phyloP scores from a whole-genome alignment of 768 basidiomycete species.

The Pleurotus platypus region DNA sequence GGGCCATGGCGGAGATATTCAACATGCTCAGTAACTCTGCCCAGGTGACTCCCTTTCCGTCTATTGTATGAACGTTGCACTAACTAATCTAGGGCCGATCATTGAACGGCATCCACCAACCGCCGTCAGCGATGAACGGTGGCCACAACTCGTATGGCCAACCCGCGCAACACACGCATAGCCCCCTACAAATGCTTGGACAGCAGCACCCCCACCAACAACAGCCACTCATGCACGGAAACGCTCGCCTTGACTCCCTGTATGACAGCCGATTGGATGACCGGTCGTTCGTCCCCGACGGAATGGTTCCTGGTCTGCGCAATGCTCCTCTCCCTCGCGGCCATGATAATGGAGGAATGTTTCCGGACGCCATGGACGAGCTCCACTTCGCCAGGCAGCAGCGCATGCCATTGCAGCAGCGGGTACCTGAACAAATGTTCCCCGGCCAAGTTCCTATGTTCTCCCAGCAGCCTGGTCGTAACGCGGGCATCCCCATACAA shows the following conservation, averaged over 20 bases:
- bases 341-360: constrained; percentile 51
- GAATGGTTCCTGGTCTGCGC: constrained; percentile 82
- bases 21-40: constrained; percentile 76
- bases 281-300: constrained; percentile 77
- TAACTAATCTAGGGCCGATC: constrained; percentile 26
- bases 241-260: constrained; percentile 58
- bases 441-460: constrained; percentile 46
- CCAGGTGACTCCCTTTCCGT: constrained; percentile 46
- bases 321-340: constrained; percentile 59
- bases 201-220: constrained; percentile 34
- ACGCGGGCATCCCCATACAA: constrained; percentile 52
- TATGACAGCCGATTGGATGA: constrained; percentile 76
- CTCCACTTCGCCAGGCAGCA: constrained; percentile 62
- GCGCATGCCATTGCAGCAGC: constrained; percentile 47
- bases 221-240: constrained; percentile 36
- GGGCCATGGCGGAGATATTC: constrained; percentile 77
- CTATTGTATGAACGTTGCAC: background rate
- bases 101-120: constrained; percentile 17
- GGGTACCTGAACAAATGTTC: constrained; percentile 56
- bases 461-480: constrained; percentile 52
- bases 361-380: constrained; percentile 61
- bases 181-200: constrained; percentile 29
- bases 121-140: constrained; percentile 17
- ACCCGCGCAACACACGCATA: constrained; percentile 24
- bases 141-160: constrained; percentile 28